These are phyloP conservation scores for Rhizopogon hawkerae DNA, from an alignment of 1,284 basidiomycete genomes.

Conservation along the genomic window DNA sequence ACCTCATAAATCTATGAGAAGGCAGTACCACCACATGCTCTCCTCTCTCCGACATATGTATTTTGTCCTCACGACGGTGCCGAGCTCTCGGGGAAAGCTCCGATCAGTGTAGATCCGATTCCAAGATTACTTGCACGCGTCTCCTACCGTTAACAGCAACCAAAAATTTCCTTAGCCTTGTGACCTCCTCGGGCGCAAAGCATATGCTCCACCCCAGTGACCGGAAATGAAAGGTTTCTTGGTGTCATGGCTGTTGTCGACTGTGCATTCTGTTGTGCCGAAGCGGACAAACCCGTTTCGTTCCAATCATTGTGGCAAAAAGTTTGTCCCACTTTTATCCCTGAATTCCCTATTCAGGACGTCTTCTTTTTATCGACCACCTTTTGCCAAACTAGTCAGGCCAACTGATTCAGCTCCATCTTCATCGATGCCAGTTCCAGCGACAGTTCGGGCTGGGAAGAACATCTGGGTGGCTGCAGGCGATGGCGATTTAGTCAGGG, in stretches of 20 bases:
- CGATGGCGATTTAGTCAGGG: conserved; percentile 64
- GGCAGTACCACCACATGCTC: conserved; percentile 6
- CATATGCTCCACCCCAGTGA: neutral
- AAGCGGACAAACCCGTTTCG: conserved; percentile 2
- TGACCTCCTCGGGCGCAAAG: conserved; percentile 8
- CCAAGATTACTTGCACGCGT: conserved; percentile 16
- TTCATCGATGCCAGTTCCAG: conserved; percentile 14
- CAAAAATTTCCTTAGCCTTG: conserved; percentile 2
- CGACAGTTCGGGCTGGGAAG: conserved; percentile 32
- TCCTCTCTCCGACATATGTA: neutral
- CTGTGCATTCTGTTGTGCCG: conserved; percentile 5
- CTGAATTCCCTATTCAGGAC: conserved; percentile 22
- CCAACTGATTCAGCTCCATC: neutral
- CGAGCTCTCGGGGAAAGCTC: conserved; percentile 13
- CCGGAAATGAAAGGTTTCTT: neutral
- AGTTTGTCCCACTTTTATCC: conserved; percentile 9
- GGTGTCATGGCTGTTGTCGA: neutral
- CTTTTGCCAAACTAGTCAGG: neutral
- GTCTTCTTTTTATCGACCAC: neutral
- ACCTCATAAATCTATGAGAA: neutral
- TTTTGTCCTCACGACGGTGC: conserved; percentile 17
- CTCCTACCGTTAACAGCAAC: conserved; percentile 1
- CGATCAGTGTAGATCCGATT: conserved; percentile 26
- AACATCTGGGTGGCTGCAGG: conserved; percentile 91
- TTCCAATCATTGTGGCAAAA: conserved; percentile 15